Evolutionary conservation across 495 filamentous ascomycete genomes (phyloP), one percentile per base, ranked within the genome.

Genomic region (Penicillium canescens): DNA sequence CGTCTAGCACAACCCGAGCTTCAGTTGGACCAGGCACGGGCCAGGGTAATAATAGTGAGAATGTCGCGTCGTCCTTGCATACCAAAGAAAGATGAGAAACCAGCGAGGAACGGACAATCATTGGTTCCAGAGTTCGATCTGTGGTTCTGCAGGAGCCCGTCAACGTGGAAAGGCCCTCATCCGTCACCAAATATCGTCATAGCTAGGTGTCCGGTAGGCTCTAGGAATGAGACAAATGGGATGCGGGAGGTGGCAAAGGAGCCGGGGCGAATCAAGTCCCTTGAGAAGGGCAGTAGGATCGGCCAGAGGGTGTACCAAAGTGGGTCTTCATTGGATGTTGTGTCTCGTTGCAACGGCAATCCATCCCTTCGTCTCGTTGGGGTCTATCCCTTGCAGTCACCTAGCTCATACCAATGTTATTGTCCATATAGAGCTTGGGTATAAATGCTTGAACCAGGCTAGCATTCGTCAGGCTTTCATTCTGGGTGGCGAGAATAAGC

Each of bases 221-320:
- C 33, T 12, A 43, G 52, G 64, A 67, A 67, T 67, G 64, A 67
- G 62, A 67, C 64, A 67, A 58, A 46, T 59, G 57, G 61, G 61
- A 64, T 65, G 55, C 49, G 55, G 28, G 41, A 51, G 46, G 47
- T 55, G 31, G 12, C 40, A 26, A 55, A 43, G 39, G 21, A 23
- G 23, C 42, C 53, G 36, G 20, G 42, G 45, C 62, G 59, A 67
- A 67, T 67, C 64, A 67, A 37, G 18, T 33, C 58, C 58, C 64
- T 67, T 55, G 50, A 18, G 28, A 51, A 67, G 61, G 64, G 56
- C 59, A 54, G 54, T 36, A 62, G 42, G 62, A 62, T 65, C 58
- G 50, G 8, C 63, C 50, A 42, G 42, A 67, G 57, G 63, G 54
- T 66, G 52, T 59, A 57, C 45, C 18, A 14, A 42, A 60, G 61